Evolutionary conservation across 768 basidiomycete genomes (phyloP).

Genomic region (Suillus placidus): DNA sequence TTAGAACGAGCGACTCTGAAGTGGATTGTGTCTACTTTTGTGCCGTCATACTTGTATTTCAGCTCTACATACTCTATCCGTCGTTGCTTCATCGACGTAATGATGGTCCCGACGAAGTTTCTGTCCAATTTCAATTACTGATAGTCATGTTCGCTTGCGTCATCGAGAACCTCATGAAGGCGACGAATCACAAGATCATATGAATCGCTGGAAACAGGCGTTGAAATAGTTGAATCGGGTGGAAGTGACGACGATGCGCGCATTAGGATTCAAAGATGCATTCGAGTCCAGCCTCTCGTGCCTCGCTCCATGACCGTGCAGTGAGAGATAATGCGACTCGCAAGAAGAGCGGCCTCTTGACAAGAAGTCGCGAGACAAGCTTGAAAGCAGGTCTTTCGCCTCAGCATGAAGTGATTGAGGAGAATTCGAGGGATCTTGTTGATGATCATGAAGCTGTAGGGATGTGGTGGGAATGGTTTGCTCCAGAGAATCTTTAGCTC

Average conservation of each 20-base stretch:
- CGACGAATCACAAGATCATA: slow-evolving; percentile 50
- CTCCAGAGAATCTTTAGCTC: neutral
- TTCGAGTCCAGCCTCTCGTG: slow-evolving; percentile 32
- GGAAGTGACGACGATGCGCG: slow-evolving; percentile 51
- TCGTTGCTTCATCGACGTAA: slow-evolving; percentile 65
- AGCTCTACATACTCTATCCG: slow-evolving; percentile 63
- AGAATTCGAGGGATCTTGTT: neutral
- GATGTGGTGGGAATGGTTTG: neutral
- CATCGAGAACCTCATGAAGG: slow-evolving; percentile 63
- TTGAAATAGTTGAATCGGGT: slow-evolving; percentile 37
- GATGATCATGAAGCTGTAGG: neutral
- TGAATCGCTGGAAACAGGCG: slow-evolving; percentile 35
- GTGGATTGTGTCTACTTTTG: slow-evolving; percentile 65
- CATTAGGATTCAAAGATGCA: slow-evolving; percentile 25
- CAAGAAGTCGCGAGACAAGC: slow-evolving; percentile 16
- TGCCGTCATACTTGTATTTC: slow-evolving; percentile 79
- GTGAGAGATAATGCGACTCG: slow-evolving; percentile 31
- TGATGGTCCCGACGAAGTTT: slow-evolving; percentile 67
- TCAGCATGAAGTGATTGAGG: slow-evolving; percentile 11
- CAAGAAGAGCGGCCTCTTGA: slow-evolving; percentile 33
- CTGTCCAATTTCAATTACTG: slow-evolving; percentile 72
- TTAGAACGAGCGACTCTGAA: slow-evolving; percentile 8
- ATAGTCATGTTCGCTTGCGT: slow-evolving; percentile 60
- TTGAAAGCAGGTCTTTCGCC: slow-evolving; percentile 19
- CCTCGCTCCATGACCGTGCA: slow-evolving; percentile 11